Percentiles rank a stretch among this genome's conserved stretches.
Evolutionary conservation across 2,329 filamentous ascomycete genomes (phyloP).

Genomic region (Byssochlamys sp.): DNA sequence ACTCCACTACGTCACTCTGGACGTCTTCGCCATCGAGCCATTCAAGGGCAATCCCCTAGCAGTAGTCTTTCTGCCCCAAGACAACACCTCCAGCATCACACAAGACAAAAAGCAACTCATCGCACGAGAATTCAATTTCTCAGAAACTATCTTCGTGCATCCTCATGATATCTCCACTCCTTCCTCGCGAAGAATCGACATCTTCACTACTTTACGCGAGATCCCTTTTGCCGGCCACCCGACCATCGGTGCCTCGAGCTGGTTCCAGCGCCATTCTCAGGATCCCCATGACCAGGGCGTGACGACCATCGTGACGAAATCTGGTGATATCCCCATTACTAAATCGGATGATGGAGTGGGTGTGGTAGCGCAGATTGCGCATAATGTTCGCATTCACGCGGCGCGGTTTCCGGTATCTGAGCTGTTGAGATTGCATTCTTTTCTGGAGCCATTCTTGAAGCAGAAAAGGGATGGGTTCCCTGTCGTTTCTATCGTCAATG

Average conservation of each 20-base stretch:
- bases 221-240: constrained; percentile 52
- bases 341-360: constrained; percentile 6
- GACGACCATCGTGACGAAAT: constrained; percentile 43
- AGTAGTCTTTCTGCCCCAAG: constrained; percentile 39
- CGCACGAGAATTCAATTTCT: constrained; percentile 49
- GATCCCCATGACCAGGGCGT: constrained; percentile 6
- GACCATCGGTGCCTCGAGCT: constrained; percentile 47
- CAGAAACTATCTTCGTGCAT: constrained; percentile 49
- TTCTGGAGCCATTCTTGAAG: constrained; percentile 14
- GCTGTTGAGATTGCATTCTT: constrained; percentile 18
- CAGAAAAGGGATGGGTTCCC: constrained; percentile 11
- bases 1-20: constrained; percentile 27
- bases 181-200: constrained; percentile 35
- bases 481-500: constrained; percentile 31
- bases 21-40: constrained; percentile 35
- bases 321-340: constrained; percentile 46
- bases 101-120: constrained; percentile 46
- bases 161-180: constrained; percentile 5
- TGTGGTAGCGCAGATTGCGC: constrained; percentile 25
- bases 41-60: constrained; percentile 46
- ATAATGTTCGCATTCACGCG: constrained; percentile 28
- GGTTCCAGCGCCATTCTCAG: constrained; percentile 27
- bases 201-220: constrained; percentile 44
- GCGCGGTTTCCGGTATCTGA: constrained; percentile 15
- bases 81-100: constrained; percentile 22